Conservation (phyloP, 768 basidiomycete genomes). For the Serendipita vermifera region DNA sequence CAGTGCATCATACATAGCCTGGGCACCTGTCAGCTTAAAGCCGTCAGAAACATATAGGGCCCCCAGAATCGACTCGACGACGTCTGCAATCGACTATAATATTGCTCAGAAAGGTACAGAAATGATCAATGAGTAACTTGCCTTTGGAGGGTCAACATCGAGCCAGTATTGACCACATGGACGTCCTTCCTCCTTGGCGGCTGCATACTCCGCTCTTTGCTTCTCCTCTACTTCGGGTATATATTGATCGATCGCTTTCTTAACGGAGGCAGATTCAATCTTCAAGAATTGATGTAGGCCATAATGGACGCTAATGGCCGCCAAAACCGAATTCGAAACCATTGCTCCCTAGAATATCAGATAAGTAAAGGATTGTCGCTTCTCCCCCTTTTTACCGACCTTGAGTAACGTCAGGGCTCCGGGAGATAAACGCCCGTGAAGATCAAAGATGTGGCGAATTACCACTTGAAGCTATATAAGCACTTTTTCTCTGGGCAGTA, state of each 20-base stretch:
- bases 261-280: conserved; percentile 42
- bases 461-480: conserved; percentile 38
- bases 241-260: conserved; percentile 41
- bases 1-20: conserved; percentile 51
- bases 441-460: conserved; percentile 53
- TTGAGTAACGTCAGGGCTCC: conserved; percentile 72
- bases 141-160: conserved; percentile 67
- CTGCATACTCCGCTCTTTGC: conserved; percentile 26
- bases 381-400: conserved; percentile 26
- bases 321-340: conserved; percentile 71
- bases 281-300: conserved; percentile 52
- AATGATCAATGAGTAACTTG: conserved; percentile 20
- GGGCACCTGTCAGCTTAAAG: conserved; percentile 47
- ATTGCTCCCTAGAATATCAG: conserved; percentile 48
- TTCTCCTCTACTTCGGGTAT: conserved; percentile 33
- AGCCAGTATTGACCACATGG: conserved; percentile 64
- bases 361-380: neutral
- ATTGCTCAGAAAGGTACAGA: neutral
- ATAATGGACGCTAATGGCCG: conserved; percentile 58
- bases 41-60: conserved; percentile 68
- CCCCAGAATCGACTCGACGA: conserved; percentile 68
- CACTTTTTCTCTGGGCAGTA: neutral
- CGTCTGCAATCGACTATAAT: conserved; percentile 56
- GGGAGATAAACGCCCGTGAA: conserved; percentile 50
- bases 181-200: conserved; percentile 37